phyloP scores from a whole-genome alignment of 2,329 filamentous ascomycete genomes.

The Fusarium citri region DNA sequence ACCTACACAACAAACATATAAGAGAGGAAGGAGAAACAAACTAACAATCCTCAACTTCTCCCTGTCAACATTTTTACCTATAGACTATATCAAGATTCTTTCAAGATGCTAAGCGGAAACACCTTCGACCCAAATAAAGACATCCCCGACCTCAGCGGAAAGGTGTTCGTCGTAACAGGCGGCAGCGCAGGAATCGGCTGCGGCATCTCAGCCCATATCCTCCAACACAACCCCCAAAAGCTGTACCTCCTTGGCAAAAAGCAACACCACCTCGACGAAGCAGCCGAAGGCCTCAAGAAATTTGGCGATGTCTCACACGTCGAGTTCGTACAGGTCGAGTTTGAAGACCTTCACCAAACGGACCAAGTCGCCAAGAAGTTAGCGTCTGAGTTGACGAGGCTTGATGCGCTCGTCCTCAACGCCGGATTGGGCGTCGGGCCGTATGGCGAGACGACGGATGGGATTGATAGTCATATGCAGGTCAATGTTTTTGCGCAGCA shows the following conservation, averaged over 20 bases:
- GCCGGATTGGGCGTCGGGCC: constrained; percentile 8
- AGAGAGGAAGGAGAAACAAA: fast-evolving
- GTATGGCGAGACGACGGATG: constrained; percentile 10
- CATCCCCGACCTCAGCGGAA: constrained; percentile 10
- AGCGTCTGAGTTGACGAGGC: neutral
- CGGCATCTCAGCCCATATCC: constrained; percentile 16
- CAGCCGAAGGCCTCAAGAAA: constrained; percentile 1
- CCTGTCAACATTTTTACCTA: neutral
- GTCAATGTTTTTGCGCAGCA: constrained; percentile 19
- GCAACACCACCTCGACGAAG: constrained; percentile 12
- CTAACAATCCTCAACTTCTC: fast-evolving
- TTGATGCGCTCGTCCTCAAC: constrained; percentile 4
- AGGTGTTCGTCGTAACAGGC: constrained; percentile 10
- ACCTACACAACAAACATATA: neutral
- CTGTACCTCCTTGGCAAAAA: constrained; percentile 12
- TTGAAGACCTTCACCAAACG: constrained; percentile 8
- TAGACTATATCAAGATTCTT: fast-evolving
- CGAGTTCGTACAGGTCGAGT: constrained; percentile 2
- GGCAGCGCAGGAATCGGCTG: constrained; percentile 17
- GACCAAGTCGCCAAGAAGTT: constrained; percentile 3
- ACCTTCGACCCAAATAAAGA: constrained; percentile 12
- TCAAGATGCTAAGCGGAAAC: constrained; percentile 4
- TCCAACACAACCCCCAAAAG: constrained; percentile 10
- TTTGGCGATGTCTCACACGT: constrained; percentile 2
- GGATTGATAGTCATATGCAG: constrained; percentile 19